Base-by-base conservation (phyloP, 1,284 basidiomycete species). In the Pyrrhoderma noxium region DNA sequence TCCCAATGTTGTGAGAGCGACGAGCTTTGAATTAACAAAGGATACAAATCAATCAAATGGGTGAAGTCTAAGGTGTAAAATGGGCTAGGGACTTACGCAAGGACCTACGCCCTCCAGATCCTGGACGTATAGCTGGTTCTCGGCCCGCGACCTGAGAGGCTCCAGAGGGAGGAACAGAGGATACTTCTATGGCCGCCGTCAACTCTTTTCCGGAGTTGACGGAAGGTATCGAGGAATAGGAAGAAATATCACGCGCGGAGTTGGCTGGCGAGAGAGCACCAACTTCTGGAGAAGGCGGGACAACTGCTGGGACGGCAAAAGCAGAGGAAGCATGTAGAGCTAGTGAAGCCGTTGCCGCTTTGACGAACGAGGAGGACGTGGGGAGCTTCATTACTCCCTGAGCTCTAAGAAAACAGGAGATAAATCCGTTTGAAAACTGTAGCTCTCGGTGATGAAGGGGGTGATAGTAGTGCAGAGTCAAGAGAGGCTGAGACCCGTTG, bases 301-400 rank as follows among this genome's bases (percentile, higher is more conserved):
- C 21, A 22, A 49, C 48, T 11, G 52, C 19, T 22, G 46, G 40
- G 14, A 52, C 43, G 16, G 50, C 45, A 27, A 55, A 53, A n/a
- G 65, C 57, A n/a, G 50, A 38, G 19, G 55, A 52, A 16, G 65
- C 57, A 23, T 66, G 66, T 22, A 64, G 56, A 18, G 64, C 69
- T 27, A 72, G 60, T 13, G 64, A 61, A 18, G 67, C 67, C 7
- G 48, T 43, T 14, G 40, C 40, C 16, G 40, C 45, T 51, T 73
- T 54, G 56, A 71, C 55, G 54, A 66, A 54, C 37, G 70, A 64
- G 11, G 71, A 66, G 58, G 67, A 62, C 48, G 62, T 52, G 7
- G 67, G 56, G 57, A 68, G 59, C 58, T 64, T 70, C 72, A 73
- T 74, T 19, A 8, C 8, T 19, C 23, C 42, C 9, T 7, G 19